phyloP scores from a whole-genome alignment of 2,329 filamentous ascomycete species.

The Penicillium crustosum region DNA sequence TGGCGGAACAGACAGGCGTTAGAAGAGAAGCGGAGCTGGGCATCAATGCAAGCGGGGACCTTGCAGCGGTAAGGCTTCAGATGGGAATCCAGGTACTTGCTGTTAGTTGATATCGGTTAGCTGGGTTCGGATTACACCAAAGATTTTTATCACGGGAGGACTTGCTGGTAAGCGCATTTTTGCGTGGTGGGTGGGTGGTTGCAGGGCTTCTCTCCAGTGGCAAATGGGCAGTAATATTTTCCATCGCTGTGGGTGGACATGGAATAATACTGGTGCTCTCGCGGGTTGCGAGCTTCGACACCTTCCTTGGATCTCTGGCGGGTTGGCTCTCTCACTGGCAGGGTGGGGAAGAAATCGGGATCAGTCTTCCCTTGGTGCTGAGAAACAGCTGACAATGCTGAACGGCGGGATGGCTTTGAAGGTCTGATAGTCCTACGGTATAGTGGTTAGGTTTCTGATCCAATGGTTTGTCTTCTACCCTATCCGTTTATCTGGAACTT shows the following conservation, averaged over 20 bases:
- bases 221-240: slow-evolving; percentile 90
- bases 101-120: slow-evolving; percentile 43
- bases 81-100: slow-evolving; percentile 97
- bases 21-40: slow-evolving; percentile 89
- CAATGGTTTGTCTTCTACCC: neutral
- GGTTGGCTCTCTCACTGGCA: slow-evolving; percentile 36
- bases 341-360: slow-evolving; percentile 37
- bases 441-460: slow-evolving; percentile 12
- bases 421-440: slow-evolving; percentile 41
- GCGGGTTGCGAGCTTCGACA: slow-evolving; percentile 39
- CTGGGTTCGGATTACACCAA: slow-evolving; percentile 3
- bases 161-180: slow-evolving; percentile 99
- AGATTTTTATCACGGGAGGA: slow-evolving; percentile 18
- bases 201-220: slow-evolving; percentile 66
- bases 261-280: slow-evolving; percentile 46
- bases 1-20: slow-evolving; percentile 93
- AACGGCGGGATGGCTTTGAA: slow-evolving; percentile 41
- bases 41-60: slow-evolving; percentile 75
- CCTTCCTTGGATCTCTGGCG: slow-evolving; percentile 41
- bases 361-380: slow-evolving; percentile 35
- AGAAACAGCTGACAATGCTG: slow-evolving; percentile 34
- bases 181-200: slow-evolving; percentile 91
- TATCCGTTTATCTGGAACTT: slow-evolving; percentile 19
- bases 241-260: slow-evolving; percentile 61
- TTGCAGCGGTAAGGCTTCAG: slow-evolving; percentile 96